Percentiles rank a stretch among this genome's conserved stretches.
phyloP scores from a whole-genome alignment of 169 alveolate genomes.

The Eimeria acervulina region DNA sequence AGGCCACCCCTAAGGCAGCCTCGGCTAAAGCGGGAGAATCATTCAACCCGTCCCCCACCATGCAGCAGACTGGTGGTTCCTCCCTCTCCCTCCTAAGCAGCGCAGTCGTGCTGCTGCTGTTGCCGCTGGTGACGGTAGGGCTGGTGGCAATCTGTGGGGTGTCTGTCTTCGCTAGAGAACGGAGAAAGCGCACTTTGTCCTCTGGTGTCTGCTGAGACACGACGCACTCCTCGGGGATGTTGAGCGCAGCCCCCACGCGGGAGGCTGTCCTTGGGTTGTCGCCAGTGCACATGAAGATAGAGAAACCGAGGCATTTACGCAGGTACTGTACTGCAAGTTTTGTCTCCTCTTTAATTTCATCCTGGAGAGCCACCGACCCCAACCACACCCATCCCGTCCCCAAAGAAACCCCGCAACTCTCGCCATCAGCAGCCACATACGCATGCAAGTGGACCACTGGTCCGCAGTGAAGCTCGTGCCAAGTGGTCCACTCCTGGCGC shows the following conservation, averaged over 20 bases:
- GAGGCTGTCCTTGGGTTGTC: constrained; percentile 69
- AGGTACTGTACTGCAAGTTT: constrained; percentile 32
- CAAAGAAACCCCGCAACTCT: neutral
- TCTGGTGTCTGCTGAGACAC: constrained; percentile 73
- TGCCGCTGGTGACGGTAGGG: neutral
- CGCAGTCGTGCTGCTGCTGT: neutral
- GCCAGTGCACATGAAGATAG: constrained; percentile 79
- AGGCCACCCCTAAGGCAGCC: constrained; percentile 85
- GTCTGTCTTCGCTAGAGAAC: neutral
- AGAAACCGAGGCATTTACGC: constrained; percentile 41
- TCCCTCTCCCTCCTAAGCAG: neutral
- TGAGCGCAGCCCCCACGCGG: constrained; percentile 64
- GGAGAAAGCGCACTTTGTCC: constrained; percentile 53
- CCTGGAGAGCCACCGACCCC: constrained; percentile 73
- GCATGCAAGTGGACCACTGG: constrained; percentile 67
- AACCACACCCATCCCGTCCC: constrained; percentile 55
- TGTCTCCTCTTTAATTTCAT: constrained; percentile 25
- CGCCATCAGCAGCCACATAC: neutral
- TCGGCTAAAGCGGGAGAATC: constrained; percentile 85
- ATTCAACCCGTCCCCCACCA: constrained; percentile 86
- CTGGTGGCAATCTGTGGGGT: neutral
- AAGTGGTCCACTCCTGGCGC: constrained; percentile 39
- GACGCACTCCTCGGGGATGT: constrained; percentile 32
- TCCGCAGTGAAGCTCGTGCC: constrained; percentile 49
- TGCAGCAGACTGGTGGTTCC: constrained; percentile 41